Conservation (phyloP, 192 early-diverging fungal genomes). For the Geranomyces michiganensis region DNA sequence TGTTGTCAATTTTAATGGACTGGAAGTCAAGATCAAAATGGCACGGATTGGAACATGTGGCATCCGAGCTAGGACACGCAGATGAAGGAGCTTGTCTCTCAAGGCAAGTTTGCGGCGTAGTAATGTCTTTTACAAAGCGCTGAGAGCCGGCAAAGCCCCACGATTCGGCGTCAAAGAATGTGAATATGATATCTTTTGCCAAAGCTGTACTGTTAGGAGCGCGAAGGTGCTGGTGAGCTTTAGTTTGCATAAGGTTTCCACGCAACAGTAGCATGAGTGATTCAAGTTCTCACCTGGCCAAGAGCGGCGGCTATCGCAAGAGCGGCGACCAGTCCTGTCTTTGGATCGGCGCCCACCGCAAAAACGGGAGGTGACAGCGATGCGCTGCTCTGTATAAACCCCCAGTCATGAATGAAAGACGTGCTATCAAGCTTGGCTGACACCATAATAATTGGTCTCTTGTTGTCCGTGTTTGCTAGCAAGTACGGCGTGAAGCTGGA, state of each 20-base stretch:
- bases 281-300: constrained; percentile 51
- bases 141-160: constrained; percentile 82
- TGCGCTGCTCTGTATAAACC: not conserved
- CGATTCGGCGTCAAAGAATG: constrained; percentile 70
- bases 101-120: constrained; percentile 56
- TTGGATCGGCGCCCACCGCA: constrained; percentile 57
- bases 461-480: constrained; percentile 52
- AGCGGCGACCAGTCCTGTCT: constrained; percentile 66
- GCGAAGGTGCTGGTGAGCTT: constrained; percentile 3
- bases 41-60: constrained; percentile 69
- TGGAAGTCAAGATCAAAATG: constrained; percentile 63
- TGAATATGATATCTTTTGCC: constrained; percentile 75
- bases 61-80: constrained; percentile 36
- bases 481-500: constrained; percentile 56
- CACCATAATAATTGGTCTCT: constrained; percentile 70
- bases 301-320: constrained; percentile 73
- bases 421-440: constrained; percentile 65
- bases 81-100: constrained; percentile 43
- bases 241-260: not conserved
- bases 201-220: constrained; percentile 39
- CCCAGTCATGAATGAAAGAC: constrained; percentile 65
- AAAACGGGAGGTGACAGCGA: constrained; percentile 20
- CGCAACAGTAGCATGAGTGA: not conserved
- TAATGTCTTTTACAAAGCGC: constrained; percentile 77
- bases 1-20: constrained; percentile 65